A percentile compares a stretch with the other conserved stretches of the same genome.
phyloP scores from a whole-genome alignment of 495 filamentous ascomycete species.

The Podospora fimiseda region DNA sequence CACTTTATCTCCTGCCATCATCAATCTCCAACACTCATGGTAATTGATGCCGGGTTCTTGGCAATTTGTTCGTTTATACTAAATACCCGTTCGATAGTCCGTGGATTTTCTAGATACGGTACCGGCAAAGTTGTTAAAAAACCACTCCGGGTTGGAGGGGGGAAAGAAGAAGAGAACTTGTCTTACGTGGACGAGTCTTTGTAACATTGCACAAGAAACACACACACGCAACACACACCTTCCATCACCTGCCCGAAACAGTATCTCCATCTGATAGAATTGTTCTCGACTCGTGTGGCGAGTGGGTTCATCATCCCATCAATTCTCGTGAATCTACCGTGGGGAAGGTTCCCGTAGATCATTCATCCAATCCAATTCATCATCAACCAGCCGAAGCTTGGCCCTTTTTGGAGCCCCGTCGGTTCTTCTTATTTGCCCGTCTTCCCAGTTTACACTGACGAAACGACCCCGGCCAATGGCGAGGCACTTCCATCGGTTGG shows the following conservation, averaged over 20 bases:
- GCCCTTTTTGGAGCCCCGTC: too few species aligned
- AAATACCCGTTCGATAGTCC: not conserved
- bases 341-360: too few species aligned
- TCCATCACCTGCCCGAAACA: not conserved
- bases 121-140: slow-evolving; percentile 3
- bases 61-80: slow-evolving; percentile 1
- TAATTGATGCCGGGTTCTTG: slow-evolving; percentile 2
- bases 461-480: too few species aligned
- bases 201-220: not conserved
- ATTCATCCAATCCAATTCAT: too few species aligned
- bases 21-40: not conserved
- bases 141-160: not conserved
- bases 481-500: too few species aligned
- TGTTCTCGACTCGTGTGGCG: not conserved
- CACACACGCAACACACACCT: not conserved
- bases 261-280: not conserved
- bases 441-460: too few species aligned
- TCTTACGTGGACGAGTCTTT: slow-evolving; percentile 2
- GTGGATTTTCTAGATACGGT: not conserved
- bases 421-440: too few species aligned
- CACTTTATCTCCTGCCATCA: too few species aligned
- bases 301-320: not conserved
- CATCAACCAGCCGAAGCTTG: too few species aligned
- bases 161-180: too few species aligned
- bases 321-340: too few species aligned